phyloP scores from a whole-genome alignment of 2,329 filamentous ascomycete species.

The Colletotrichum chrysophilum region DNA sequence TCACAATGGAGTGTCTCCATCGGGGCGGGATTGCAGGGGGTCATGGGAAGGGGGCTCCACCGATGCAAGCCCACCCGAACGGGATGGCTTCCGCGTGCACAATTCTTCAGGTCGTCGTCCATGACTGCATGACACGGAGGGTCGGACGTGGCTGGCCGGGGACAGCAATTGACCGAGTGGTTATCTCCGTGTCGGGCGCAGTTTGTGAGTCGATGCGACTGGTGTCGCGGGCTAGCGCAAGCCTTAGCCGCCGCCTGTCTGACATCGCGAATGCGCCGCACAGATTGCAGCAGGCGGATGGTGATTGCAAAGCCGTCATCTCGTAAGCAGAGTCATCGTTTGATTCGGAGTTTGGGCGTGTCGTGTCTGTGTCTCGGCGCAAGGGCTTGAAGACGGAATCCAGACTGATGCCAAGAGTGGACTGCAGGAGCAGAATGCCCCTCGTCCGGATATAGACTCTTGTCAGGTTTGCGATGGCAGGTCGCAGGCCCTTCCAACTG shows the following conservation, averaged over 20 bases:
- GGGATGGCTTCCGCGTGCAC: constrained; percentile 12
- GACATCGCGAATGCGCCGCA: neutral
- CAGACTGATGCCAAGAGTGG: neutral
- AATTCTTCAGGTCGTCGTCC: neutral
- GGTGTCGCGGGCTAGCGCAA: neutral
- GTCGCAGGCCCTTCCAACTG: neutral
- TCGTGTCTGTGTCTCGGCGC: neutral
- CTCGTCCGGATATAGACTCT: neutral
- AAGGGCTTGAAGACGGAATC: neutral
- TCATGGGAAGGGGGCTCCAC: neutral
- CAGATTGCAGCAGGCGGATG: neutral
- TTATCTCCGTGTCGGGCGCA: constrained; percentile 16
- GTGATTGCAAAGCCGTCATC: neutral
- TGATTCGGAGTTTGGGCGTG: neutral
- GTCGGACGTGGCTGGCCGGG: neutral
- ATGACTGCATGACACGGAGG: constrained; percentile 2
- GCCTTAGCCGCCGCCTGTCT: neutral
- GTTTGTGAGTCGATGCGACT: neutral
- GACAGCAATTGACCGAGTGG: neutral
- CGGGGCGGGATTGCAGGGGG: neutral
- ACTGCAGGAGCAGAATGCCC: neutral
- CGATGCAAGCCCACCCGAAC: neutral
- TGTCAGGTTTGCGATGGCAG: constrained; percentile 15
- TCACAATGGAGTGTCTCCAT: constrained; percentile 2
- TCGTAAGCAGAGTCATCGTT: neutral